A percentile compares a stretch with the other conserved stretches of the same genome.
Evolutionary conservation across 208 protist genomes (phyloP).

Genomic region (Naegleria gruberi): DNA sequence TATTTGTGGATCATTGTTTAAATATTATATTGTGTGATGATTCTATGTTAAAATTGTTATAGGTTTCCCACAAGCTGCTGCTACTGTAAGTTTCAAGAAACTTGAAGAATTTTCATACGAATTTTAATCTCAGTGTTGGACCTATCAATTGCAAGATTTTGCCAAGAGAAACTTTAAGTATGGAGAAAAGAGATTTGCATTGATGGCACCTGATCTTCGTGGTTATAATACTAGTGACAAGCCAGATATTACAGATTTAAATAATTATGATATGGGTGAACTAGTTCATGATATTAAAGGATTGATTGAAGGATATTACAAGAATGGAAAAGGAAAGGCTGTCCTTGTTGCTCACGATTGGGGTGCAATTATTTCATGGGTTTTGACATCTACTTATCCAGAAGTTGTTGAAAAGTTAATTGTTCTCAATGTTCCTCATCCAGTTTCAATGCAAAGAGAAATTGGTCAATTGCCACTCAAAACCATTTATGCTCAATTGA

Average conservation of each 20-base stretch:
- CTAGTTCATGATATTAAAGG: not conserved
- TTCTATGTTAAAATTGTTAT: too few species aligned
- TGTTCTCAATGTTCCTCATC: conserved; percentile 11
- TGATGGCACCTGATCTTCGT: conserved; percentile 3
- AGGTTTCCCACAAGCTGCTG: not conserved
- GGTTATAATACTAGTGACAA: not conserved
- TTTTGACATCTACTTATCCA: not conserved
- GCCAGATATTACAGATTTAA: not conserved
- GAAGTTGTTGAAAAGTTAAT: not conserved
- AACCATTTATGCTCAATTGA: not conserved
- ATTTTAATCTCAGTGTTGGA: not conserved
- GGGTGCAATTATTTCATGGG: not conserved
- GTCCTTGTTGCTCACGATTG: conserved; percentile 4
- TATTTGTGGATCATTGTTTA: too few species aligned
- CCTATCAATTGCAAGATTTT: not conserved
- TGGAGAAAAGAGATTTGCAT: not conserved
- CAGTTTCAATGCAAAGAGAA: not conserved
- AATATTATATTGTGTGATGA: too few species aligned
- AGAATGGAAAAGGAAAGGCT: not conserved
- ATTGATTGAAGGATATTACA: not conserved
- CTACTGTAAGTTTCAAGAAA: too few species aligned
- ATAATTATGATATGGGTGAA: not conserved
- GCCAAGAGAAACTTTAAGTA: not conserved
- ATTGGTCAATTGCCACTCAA: not conserved
- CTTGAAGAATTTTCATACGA: too few species aligned